phyloP scores from a whole-genome alignment of 148 eudicot species.

The Vaccinium myrtillus region DNA sequence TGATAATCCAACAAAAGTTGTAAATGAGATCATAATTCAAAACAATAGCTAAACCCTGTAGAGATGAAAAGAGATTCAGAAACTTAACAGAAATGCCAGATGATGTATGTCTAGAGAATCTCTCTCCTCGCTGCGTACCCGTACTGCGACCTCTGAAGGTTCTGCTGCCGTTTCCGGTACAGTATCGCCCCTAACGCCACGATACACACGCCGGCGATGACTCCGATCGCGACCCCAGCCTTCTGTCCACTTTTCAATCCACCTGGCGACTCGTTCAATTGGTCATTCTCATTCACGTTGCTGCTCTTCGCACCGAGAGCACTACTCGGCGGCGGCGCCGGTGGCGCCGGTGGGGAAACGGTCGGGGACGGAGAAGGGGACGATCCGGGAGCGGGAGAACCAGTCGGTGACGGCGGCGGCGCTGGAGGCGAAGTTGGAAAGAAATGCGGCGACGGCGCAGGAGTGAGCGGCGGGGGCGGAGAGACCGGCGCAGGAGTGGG shows the following conservation, averaged over 20 bases:
- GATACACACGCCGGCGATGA: constrained; percentile 25
- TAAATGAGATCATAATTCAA: neutral
- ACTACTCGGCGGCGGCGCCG: constrained; percentile 13
- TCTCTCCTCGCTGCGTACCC: constrained; percentile 39
- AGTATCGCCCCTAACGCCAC: constrained; percentile 30
- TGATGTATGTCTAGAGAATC: constrained; percentile 22
- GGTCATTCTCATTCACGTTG: neutral
- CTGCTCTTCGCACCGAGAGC: neutral
- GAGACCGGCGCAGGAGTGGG: constrained; percentile 9
- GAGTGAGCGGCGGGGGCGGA: neutral
- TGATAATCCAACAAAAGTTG: neutral
- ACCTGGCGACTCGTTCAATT: constrained; percentile 3
- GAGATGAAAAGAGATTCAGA: neutral
- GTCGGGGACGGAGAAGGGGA: constrained; percentile 22
- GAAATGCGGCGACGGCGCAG: constrained; percentile 16
- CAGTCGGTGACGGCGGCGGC: neutral
- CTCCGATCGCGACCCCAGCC: constrained; percentile 42
- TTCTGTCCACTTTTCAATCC: constrained; percentile 41
- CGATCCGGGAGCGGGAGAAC: constrained; percentile 6
- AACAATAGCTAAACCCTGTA: neutral
- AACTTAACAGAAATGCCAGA: neutral
- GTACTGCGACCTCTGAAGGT: constrained; percentile 41
- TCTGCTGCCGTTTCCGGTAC: constrained; percentile 46
- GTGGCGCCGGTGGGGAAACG: constrained; percentile 5
- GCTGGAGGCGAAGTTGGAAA: constrained; percentile 20